phyloP scores from a whole-genome alignment of 2,329 filamentous ascomycete species.

The Hypoxylon sp. region DNA sequence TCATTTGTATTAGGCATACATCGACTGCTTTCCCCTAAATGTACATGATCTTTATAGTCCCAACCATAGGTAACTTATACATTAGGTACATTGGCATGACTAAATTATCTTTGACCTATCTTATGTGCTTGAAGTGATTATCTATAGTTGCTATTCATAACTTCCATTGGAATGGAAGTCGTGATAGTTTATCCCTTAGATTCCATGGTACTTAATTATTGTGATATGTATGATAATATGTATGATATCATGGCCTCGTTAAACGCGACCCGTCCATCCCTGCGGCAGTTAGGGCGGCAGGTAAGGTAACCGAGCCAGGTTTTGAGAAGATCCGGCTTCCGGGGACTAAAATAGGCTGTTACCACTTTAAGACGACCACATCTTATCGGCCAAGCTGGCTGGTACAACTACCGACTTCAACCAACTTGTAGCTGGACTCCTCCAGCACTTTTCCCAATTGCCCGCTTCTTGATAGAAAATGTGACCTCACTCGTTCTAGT shows the following conservation, averaged over 20 bases:
- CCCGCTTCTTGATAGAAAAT: slow-evolving; percentile 25
- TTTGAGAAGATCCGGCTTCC: slow-evolving; percentile 31
- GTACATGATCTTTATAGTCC: slow-evolving; percentile 10
- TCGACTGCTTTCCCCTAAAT: not conserved
- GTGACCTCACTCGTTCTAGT: slow-evolving; percentile 32
- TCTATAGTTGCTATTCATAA: not conserved
- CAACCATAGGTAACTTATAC: not conserved
- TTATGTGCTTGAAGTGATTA: not conserved
- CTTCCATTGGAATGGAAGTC: not conserved
- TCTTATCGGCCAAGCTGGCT: slow-evolving; percentile 9
- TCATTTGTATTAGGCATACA: slow-evolving; percentile 16
- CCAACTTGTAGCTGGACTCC: slow-evolving; percentile 21
- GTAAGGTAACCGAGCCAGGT: slow-evolving; percentile 32
- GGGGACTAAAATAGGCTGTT: slow-evolving; percentile 35
- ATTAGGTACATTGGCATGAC: not conserved
- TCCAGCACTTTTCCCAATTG: slow-evolving; percentile 16
- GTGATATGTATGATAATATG: not conserved
- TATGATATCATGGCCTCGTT: slow-evolving; percentile 32
- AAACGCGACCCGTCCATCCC: slow-evolving; percentile 19
- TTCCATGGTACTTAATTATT: slow-evolving; percentile 15
- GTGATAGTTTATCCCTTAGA: not conserved
- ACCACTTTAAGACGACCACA: slow-evolving; percentile 22
- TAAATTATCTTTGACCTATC: not conserved
- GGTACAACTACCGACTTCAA: slow-evolving; percentile 19
- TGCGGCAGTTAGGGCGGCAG: slow-evolving; percentile 33